Evolutionary conservation across 441 rosid species (phyloP), one percentile per base, ranked within the genome.

Genomic region (Kokia cookei): DNA sequence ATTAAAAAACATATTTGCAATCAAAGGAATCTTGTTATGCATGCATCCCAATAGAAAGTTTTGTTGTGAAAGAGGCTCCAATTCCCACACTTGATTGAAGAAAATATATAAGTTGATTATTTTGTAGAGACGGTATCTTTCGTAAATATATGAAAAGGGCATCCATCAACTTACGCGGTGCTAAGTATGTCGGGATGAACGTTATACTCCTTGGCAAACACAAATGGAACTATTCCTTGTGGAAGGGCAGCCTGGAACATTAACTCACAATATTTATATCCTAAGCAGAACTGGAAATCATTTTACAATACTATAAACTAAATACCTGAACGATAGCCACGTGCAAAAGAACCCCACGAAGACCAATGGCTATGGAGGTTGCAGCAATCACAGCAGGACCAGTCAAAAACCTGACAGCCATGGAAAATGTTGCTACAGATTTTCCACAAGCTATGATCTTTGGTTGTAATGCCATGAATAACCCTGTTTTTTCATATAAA

Each of bases 381-480:
- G 98, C 98, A 65, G 98, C 98, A 62, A 91, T 91, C 22, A 93
- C 97, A 0, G 98, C 97, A 1, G 98, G 98, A 29, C 98, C 97
- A 0, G 96, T 89, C 83, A 93, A 75, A 81, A 93, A 93, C 79
- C 98, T 83, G 42, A 91, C 96, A 1, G 97, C 98, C 97, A 93
- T 92, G 9, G 98, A 88, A 79, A 91, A 93, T 37, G 88, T 80
- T 11, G 98, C 98, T 67, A 88, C 97, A 3, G 95, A 86, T 82
- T 90, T 91, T 48, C 98, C 97, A 59, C 98, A 91, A 1, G 98
- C 90, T 76, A 93, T 90, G 10, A 91, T 79, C 82, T 88, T 93
- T 24, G 98, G 98, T 86, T 90, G 97, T 69, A 90, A 65, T 9
- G 96, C 97, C 98, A 93, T 93, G 87, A 93, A 93, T 22, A 91